Base-by-base conservation (phyloP, 495 filamentous ascomycete species). In the Bryoglossum gracile region DNA sequence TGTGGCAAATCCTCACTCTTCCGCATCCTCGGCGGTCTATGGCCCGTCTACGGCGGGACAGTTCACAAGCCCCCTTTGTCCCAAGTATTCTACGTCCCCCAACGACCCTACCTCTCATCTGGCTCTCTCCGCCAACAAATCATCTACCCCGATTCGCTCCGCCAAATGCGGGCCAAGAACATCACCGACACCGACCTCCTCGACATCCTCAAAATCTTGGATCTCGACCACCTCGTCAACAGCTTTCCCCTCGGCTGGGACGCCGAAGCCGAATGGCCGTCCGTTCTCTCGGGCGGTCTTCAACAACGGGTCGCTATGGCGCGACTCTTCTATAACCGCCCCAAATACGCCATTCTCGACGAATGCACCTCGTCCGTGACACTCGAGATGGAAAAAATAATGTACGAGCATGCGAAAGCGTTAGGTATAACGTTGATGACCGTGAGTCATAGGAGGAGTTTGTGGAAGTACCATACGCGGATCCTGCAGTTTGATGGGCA, bases 281-380 rank as follows among this genome's bases (percentile, higher is more conserved):
- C 95, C 50, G 86, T 89, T 0, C 74, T 97, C 19, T 91, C 86
- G 2, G 85, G 85, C 22, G 92, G 92, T 3, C 72, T 96, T 8
- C 92, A 98, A 66, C 92, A 98, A 70, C 81, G 94, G n/a, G 86
- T 98, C 23, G 92, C 91, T 43, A 97, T 97, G 89, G 92, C 92
- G 1, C 74, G 92, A 1, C 75, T 98, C 4, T 97, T 97, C 68
- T 98, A 98, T 67, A 94, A 98, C 67, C 73, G 78, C 2, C 92
- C 92, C 2, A 84, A 86, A 54, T 88, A 86, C 64, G 92, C 92
- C 13, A 98, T 98, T 57, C 71, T 98, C 17, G 92, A 98, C 64
- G 92, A 98, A 67, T 98, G 92, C 68, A 98, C 92, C 1, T 89
- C 83, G 40, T 86, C 80, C 43, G 89, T 97, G 18, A 95, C 94